Percentiles rank a stretch among this genome's conserved stretches.
phyloP scores from a whole-genome alignment of 2,329 filamentous ascomycete species.

The Cercospora canescens region DNA sequence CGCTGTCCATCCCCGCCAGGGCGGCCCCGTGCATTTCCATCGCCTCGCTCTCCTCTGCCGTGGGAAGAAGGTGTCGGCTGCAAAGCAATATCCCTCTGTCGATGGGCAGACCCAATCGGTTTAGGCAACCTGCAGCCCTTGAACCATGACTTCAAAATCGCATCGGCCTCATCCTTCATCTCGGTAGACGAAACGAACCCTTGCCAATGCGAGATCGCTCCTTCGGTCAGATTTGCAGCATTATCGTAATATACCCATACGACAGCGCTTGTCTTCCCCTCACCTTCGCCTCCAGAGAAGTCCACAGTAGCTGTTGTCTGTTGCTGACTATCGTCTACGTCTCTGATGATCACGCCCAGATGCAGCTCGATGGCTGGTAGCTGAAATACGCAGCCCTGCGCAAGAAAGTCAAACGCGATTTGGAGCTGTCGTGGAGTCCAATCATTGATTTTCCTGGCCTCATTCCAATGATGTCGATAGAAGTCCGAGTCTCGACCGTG shows the following conservation, averaged over 20 bases:
- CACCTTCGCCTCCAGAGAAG: neutral
- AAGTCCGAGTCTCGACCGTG: neutral
- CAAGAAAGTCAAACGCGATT: slow-evolving; percentile 1
- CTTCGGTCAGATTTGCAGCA: neutral
- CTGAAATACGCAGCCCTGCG: neutral
- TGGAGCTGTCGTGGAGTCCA: neutral
- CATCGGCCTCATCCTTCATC: neutral
- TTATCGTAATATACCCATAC: neutral
- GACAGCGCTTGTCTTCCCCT: neutral
- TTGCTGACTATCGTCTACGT: neutral
- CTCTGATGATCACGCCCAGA: neutral
- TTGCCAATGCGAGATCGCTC: neutral
- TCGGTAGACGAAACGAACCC: neutral
- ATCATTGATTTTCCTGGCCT: neutral
- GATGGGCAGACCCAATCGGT: neutral
- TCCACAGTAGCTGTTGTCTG: neutral
- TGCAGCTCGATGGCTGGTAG: neutral
- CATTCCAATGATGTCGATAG: neutral
- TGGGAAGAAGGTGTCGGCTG: neutral
- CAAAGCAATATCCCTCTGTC: neutral
- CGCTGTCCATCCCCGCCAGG: neutral
- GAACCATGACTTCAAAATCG: neutral
- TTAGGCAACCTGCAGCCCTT: neutral
- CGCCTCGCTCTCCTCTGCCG: neutral
- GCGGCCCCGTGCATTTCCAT: neutral